Evolutionary conservation across 306 rosid species (phyloP).

Genomic region (Inga oerstediana): DNA sequence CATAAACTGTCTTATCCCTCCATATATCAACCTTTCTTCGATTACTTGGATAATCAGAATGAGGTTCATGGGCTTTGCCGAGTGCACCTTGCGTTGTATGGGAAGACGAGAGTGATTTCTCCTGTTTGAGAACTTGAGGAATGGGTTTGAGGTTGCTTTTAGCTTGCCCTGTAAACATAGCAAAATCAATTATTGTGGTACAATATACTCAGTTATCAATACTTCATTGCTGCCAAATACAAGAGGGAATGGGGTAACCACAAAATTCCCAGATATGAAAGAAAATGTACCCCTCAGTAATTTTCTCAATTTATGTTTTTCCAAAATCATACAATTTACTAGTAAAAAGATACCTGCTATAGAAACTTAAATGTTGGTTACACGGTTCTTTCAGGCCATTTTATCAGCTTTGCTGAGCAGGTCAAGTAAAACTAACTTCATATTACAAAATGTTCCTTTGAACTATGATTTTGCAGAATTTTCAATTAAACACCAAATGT

Average conservation of each 20-base stretch:
- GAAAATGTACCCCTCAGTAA: background rate
- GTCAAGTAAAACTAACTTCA: background rate
- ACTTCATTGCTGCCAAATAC: background rate
- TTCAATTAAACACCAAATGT: background rate
- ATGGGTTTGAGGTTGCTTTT: constrained; percentile 51
- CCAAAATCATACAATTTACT: constrained; percentile 3
- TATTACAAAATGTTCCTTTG: constrained; percentile 5
- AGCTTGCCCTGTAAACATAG: constrained; percentile 56
- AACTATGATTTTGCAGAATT: constrained; percentile 10
- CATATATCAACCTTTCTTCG: constrained; percentile 48
- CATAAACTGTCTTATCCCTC: constrained; percentile 63
- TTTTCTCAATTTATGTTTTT: constrained; percentile 16
- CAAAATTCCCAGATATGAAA: background rate
- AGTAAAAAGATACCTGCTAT: background rate
- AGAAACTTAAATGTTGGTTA: constrained; percentile 16
- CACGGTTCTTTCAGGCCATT: constrained; percentile 2
- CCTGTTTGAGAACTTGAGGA: constrained; percentile 57
- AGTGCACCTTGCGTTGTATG: constrained; percentile 55
- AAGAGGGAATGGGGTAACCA: background rate
- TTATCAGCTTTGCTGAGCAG: background rate
- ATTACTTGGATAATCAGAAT: constrained; percentile 47
- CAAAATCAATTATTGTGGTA: constrained; percentile 1
- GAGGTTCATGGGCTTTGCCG: constrained; percentile 51
- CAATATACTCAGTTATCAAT: constrained; percentile 5
- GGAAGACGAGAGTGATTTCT: constrained; percentile 49